Percentiles rank a stretch among this genome's conserved stretches.
phyloP scores from a whole-genome alignment of 768 basidiomycete genomes.

The Clavulina sp. region DNA sequence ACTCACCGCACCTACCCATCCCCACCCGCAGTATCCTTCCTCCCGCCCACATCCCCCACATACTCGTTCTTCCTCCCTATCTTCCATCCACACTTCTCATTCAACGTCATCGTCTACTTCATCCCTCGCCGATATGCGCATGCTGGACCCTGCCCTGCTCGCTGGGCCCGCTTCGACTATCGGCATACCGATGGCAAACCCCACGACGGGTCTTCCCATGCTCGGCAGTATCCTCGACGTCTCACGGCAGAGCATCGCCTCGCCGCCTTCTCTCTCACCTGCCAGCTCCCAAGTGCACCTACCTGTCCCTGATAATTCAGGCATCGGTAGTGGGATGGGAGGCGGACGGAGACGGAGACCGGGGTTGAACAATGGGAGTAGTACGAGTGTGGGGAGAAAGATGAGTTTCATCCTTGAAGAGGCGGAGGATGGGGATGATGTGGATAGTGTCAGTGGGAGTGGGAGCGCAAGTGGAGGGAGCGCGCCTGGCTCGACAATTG shows the following conservation, averaged over 20 bases:
- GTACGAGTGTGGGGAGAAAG: too few species aligned
- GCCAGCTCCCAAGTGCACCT: neutral
- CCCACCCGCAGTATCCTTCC: neutral
- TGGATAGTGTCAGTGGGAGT: constrained; percentile 21
- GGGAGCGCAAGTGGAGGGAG: constrained; percentile 22
- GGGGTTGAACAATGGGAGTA: too few species aligned
- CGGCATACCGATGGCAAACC: neutral
- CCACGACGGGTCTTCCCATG: neutral
- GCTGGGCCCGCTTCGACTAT: neutral
- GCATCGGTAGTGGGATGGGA: neutral
- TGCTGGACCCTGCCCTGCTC: neutral
- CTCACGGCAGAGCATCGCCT: too few species aligned
- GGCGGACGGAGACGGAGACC: neutral
- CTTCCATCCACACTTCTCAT: neutral
- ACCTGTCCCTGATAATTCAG: neutral
- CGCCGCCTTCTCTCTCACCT: too few species aligned
- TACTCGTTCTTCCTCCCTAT: neutral
- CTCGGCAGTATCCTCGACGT: neutral
- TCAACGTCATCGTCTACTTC: neutral
- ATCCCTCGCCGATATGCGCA: neutral
- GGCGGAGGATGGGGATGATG: constrained; percentile 42
- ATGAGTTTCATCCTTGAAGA: constrained; percentile 24
- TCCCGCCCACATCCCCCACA: neutral
- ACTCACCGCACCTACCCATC: neutral
- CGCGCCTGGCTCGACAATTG: too few species aligned